These are phyloP conservation scores for Prunus padus DNA, from an alignment of 306 rosid genomes.

Conservation along the genomic window DNA sequence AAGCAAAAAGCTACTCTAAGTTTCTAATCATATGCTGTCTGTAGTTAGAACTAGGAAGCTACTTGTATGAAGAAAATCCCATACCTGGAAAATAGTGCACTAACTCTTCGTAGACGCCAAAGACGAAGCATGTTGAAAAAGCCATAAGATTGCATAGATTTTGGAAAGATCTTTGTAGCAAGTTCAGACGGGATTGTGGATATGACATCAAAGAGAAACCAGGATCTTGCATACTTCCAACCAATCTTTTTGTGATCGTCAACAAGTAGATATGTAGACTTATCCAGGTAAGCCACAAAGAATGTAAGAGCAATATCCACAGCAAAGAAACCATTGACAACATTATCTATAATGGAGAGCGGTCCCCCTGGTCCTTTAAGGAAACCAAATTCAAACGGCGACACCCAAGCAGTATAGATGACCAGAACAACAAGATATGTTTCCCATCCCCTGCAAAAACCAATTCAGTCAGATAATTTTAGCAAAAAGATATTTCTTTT, in stretches of 20 bases:
- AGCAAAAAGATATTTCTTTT: neutral
- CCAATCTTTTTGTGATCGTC: slow-evolving; percentile 67
- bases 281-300: slow-evolving; percentile 84
- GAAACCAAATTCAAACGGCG: slow-evolving; percentile 94
- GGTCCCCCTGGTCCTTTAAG: slow-evolving; percentile 60
- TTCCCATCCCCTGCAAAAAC: slow-evolving; percentile 67
- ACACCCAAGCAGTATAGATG: slow-evolving; percentile 89
- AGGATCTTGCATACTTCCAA: slow-evolving; percentile 57
- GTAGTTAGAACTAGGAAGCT: neutral
- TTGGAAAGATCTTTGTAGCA: slow-evolving; percentile 46
- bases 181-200: slow-evolving; percentile 84
- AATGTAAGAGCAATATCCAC: slow-evolving; percentile 79
- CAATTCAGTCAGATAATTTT: slow-evolving; percentile 21
- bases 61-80: neutral
- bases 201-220: slow-evolving; percentile 74
- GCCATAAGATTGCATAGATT: slow-evolving; percentile 63
- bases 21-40: neutral
- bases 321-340: slow-evolving; percentile 77
- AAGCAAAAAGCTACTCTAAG: neutral
- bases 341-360: slow-evolving; percentile 62
- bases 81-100: slow-evolving; percentile 79
- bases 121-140: slow-evolving; percentile 88
- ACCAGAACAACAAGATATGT: slow-evolving; percentile 70
- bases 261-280: slow-evolving; percentile 58
- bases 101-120: slow-evolving; percentile 96